Evolutionary conservation across 495 filamentous ascomycete genomes (phyloP).

Genomic region (Aspergillus steynii): DNA sequence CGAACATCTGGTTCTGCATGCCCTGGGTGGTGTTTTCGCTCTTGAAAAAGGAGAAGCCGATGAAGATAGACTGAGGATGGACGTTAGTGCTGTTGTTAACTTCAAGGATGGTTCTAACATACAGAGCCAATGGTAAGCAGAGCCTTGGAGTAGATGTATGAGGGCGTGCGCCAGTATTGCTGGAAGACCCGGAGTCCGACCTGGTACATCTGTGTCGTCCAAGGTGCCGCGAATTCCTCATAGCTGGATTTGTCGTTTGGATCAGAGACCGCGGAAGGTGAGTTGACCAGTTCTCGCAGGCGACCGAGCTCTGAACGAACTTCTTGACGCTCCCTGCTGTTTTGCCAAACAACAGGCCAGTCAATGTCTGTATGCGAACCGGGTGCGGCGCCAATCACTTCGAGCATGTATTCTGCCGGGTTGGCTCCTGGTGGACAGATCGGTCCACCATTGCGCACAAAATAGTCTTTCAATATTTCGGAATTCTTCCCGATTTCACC

Average conservation of each 20-base stretch:
- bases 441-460: constrained; percentile 66
- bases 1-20: constrained; percentile 81
- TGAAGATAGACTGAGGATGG: constrained; percentile 61
- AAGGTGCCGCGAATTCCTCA: constrained; percentile 31
- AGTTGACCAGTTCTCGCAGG: constrained; percentile 53
- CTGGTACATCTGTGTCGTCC: constrained; percentile 43
- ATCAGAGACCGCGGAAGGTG: constrained; percentile 5
- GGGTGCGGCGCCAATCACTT: constrained; percentile 80
- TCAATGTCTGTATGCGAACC: constrained; percentile 65
- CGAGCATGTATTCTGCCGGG: constrained; percentile 91
- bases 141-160: constrained; percentile 53
- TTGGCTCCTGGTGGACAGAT: constrained; percentile 56
- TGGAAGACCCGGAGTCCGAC: constrained; percentile 39
- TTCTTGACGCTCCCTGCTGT: constrained; percentile 61
- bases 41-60: constrained; percentile 76
- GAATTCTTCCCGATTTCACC: constrained; percentile 76
- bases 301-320: constrained; percentile 53
- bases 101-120: constrained; percentile 81
- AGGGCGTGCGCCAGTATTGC: constrained; percentile 54
- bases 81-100: constrained; percentile 25
- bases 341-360: constrained; percentile 73
- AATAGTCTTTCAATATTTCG: constrained; percentile 54
- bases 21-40: constrained; percentile 62
- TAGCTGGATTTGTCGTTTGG: constrained; percentile 9
- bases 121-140: constrained; percentile 51